These are phyloP conservation scores for Mrakia frigida DNA, from an alignment of 768 basidiomycete genomes.

Conservation along the genomic window DNA sequence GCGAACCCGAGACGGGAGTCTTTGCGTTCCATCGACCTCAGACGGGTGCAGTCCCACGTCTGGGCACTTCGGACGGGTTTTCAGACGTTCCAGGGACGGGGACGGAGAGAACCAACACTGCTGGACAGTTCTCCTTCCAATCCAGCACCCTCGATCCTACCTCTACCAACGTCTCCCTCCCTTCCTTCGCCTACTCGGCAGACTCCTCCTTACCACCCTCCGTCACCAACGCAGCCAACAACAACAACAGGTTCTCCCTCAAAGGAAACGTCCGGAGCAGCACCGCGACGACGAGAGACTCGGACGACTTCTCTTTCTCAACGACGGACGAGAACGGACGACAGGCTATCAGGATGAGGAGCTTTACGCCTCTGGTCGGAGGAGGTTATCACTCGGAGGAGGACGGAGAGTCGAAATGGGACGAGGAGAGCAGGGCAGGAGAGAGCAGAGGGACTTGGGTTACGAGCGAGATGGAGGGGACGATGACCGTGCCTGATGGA, in stretches of 20 bases:
- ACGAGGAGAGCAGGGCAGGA: constrained; percentile 7
- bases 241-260: background rate
- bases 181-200: constrained; percentile 10
- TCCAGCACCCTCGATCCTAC: background rate
- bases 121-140: background rate
- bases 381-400: constrained; percentile 3
- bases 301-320: constrained; percentile 6
- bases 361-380: constrained; percentile 19
- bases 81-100: background rate
- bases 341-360: constrained; percentile 26
- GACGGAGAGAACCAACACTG: background rate
- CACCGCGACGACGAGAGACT: background rate
- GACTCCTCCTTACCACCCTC: background rate
- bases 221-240: background rate
- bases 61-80: background rate
- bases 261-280: background rate
- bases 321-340: constrained; percentile 3
- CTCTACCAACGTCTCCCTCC: constrained; percentile 18
- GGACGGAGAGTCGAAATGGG: constrained; percentile 21
- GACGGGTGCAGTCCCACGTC: constrained; percentile 19
- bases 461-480: constrained; percentile 20
- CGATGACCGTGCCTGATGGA: constrained; percentile 21
- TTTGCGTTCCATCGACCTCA: constrained; percentile 23
- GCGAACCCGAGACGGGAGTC: constrained; percentile 7
- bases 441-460: constrained; percentile 23